These are phyloP conservation scores for Escallonia rubra DNA, from an alignment of 129 eudicot genomes.

Conservation along the genomic window DNA sequence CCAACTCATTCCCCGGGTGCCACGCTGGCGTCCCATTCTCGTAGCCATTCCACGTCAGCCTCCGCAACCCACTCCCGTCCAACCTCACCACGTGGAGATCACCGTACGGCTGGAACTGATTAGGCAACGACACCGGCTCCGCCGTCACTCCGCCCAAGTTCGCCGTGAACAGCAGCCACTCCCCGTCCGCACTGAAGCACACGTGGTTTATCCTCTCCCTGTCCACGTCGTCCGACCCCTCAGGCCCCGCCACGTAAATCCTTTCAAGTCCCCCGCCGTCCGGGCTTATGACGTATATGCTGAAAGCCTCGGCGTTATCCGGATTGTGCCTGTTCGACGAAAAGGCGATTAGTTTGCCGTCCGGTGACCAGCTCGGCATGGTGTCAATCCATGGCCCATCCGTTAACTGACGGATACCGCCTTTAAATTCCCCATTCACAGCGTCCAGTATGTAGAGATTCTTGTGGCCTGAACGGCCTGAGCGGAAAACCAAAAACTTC, in stretches of 20 bases:
- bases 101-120: conserved; percentile 91
- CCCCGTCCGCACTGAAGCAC: conserved; percentile 60
- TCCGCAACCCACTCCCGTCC: conserved; percentile 64
- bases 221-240: conserved; percentile 37
- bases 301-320: conserved; percentile 29
- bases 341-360: conserved; percentile 71
- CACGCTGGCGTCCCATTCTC: conserved; percentile 97
- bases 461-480: conserved; percentile 82
- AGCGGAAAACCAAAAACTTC: conserved; percentile 54
- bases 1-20: conserved; percentile 35
- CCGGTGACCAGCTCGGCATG: conserved; percentile 95
- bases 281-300: conserved; percentile 46
- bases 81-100: conserved; percentile 45
- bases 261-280: conserved; percentile 58
- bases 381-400: conserved; percentile 91
- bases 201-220: conserved; percentile 81
- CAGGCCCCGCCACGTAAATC: conserved; percentile 47
- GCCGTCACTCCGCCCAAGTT: conserved; percentile 77
- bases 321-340: conserved; percentile 79
- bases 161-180: conserved; percentile 76
- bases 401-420: conserved; percentile 59
- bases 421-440: conserved; percentile 48
- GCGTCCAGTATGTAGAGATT: conserved; percentile 68
- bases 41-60: conserved; percentile 80
- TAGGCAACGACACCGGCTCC: conserved; percentile 72